Evolutionary conservation across 2,329 filamentous ascomycete species (phyloP).

Genomic region (Thielaviopsis musarum): DNA sequence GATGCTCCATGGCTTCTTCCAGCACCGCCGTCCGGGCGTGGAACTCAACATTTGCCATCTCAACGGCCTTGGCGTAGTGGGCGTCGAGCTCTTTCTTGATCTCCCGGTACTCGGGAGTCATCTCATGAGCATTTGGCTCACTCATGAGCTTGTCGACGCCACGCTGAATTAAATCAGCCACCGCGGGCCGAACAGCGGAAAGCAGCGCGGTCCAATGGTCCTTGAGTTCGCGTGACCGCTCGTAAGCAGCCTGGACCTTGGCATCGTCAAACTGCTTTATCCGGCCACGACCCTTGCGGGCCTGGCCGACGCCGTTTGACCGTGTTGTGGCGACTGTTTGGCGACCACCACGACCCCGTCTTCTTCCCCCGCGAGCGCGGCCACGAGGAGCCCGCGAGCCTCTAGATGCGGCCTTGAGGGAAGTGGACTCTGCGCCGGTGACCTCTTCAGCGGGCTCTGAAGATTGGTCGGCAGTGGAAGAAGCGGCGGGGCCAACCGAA

Average conservation of each 20-base stretch:
- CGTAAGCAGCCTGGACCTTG: constrained; percentile 39
- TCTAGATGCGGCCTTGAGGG: constrained; percentile 15
- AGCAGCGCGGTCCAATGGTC: constrained; percentile 46
- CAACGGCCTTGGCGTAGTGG: constrained; percentile 20
- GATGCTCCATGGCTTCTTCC: constrained; percentile 9
- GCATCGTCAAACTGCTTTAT: constrained; percentile 39
- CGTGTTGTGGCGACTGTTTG: constrained; percentile 11
- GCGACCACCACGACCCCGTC: constrained; percentile 17
- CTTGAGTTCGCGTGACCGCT: constrained; percentile 50
- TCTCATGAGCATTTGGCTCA: constrained; percentile 34
- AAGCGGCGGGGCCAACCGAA: not conserved
- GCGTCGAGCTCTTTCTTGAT: constrained; percentile 35
- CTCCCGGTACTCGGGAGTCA: constrained; percentile 33
- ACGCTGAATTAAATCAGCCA: constrained; percentile 48
- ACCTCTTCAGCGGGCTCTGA: not conserved
- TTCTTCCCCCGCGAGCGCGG: constrained; percentile 11
- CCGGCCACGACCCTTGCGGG: constrained; percentile 25
- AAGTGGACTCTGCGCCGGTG: not conserved
- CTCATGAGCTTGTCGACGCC: constrained; percentile 39
- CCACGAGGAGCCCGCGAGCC: constrained; percentile 19
- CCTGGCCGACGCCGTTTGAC: constrained; percentile 14
- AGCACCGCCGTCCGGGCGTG: constrained; percentile 11
- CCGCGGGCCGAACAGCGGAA: constrained; percentile 43
- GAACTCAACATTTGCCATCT: constrained; percentile 12
- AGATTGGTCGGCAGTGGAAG: not conserved